A percentile compares a stretch with the other conserved stretches of the same genome.
These are phyloP conservation scores for Bryoglossum gracile DNA, from an alignment of 495 filamentous ascomycete species.

Conservation along the genomic window DNA sequence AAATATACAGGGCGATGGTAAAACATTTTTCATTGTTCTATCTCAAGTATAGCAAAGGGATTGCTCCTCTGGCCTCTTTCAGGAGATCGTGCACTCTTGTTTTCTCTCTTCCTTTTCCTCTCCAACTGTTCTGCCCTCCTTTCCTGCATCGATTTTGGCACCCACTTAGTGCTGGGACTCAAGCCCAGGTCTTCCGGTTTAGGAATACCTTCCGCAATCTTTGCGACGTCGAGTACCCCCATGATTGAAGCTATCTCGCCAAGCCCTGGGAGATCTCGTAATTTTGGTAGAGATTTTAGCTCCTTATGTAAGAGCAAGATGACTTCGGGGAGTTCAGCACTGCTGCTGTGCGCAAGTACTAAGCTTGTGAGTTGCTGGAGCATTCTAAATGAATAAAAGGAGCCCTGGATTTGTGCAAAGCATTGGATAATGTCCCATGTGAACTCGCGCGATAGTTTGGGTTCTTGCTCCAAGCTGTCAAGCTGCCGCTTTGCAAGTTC, in stretches of 20 bases:
- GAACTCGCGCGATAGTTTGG: conserved; percentile 15
- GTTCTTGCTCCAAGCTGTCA: conserved; percentile 12
- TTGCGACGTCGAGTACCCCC: neutral
- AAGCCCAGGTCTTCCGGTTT: too few species aligned
- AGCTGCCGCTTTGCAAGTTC: conserved; percentile 12
- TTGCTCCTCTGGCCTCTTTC: too few species aligned
- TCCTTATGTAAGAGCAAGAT: neutral
- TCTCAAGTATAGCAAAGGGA: too few species aligned
- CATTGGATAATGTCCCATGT: conserved; percentile 60
- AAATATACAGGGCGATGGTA: too few species aligned
- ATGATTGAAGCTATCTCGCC: neutral
- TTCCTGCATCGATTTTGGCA: too few species aligned
- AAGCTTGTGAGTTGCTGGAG: conserved; percentile 46
- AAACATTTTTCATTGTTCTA: too few species aligned
- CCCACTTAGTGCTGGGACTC: too few species aligned
- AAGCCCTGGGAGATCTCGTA: conserved; percentile 10
- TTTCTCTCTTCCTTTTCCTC: too few species aligned
- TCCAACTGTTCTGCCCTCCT: too few species aligned
- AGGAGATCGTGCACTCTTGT: too few species aligned
- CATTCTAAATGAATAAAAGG: conserved; percentile 60
- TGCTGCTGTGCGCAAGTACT: neutral
- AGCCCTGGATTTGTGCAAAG: conserved; percentile 53
- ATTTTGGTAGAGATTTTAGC: conserved; percentile 12
- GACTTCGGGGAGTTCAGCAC: neutral
- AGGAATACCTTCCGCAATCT: neutral